Evolutionary conservation across 2,329 filamentous ascomycete genomes (phyloP), one percentile per base, ranked within the genome.

Genomic region (Exophiala xenobiotica): DNA sequence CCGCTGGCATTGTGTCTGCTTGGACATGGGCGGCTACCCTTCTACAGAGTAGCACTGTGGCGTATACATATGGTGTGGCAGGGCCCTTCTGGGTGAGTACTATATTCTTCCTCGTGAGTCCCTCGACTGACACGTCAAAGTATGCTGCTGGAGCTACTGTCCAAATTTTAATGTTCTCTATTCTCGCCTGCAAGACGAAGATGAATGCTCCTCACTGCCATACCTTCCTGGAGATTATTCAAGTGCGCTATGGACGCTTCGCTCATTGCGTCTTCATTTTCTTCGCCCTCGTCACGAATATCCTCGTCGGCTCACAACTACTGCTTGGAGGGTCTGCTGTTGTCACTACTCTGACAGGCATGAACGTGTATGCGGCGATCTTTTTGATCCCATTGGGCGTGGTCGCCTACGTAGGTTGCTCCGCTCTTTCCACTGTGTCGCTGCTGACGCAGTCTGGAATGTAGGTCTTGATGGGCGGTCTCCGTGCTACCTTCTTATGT

Each of bases 101-200:
- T 18, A 39, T 23, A n/a, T n/a, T 40, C 80, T 63, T 86, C 87
- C 39, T 77, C 79, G 0, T 23, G n/a, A 23, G 4, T 6, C 2
- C n/a, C 4, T n/a, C 19, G 20, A 40, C 19, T 40, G 14, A 40
- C 38, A 24, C 14, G 6, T n/a, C n/a, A n/a, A 2, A 40, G 73
- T 81, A 81, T 63, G 87, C 87, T 35, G 77, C 79, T 0, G 82
- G 85, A 9, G 88, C 88, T 7, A 90, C 86, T 0, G 87, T 92
- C 4, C 88, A 93, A 66, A 91, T 96, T 60, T 78, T 95, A 19
- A 76, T 95, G 1, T 95, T 96, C 63, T 89, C 90, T 1, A 93
- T 89, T 0, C 79, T 96, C 20, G 90, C 90, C 23, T 49, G 43
- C 44, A 54, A 54, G 42, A 49, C 51, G 27, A 57, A 59, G 27